phyloP scores from a whole-genome alignment of 495 filamentous ascomycete genomes.

The Penicillium paxilli region DNA sequence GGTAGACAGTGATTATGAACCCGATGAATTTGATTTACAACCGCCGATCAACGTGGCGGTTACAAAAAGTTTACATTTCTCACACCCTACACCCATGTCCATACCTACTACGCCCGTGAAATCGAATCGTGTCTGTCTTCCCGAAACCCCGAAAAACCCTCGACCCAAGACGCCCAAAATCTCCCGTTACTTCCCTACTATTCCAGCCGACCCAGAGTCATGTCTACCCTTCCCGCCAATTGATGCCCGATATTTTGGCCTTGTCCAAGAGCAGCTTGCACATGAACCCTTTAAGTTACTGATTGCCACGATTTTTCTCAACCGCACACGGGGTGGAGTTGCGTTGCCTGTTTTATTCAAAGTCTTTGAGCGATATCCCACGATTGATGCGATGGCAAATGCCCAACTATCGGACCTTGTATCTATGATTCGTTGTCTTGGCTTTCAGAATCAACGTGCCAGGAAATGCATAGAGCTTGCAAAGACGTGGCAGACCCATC shows the following conservation, averaged over 20 bases:
- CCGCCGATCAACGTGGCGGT: background rate
- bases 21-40: slow-evolving; percentile 5
- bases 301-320: slow-evolving; percentile 79
- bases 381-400: slow-evolving; percentile 59
- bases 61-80: background rate
- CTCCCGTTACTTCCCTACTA: slow-evolving; percentile 48
- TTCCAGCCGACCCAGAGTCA: slow-evolving; percentile 52
- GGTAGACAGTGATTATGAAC: slow-evolving; percentile 28
- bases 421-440: slow-evolving; percentile 67
- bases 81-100: background rate
- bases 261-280: slow-evolving; percentile 81
- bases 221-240: slow-evolving; percentile 73
- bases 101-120: slow-evolving; percentile 5
- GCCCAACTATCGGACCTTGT: slow-evolving; percentile 60
- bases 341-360: slow-evolving; percentile 75
- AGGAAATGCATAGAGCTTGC: slow-evolving; percentile 66
- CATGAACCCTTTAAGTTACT: slow-evolving; percentile 70
- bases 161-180: slow-evolving; percentile 30
- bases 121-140: background rate
- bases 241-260: slow-evolving; percentile 61
- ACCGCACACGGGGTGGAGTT: slow-evolving; percentile 70
- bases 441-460: slow-evolving; percentile 67
- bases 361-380: slow-evolving; percentile 69
- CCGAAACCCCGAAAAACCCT: slow-evolving; percentile 17
- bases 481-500: slow-evolving; percentile 63